Base-by-base conservation (phyloP, 2,329 filamentous ascomycete species). In the Dothistroma pini region DNA sequence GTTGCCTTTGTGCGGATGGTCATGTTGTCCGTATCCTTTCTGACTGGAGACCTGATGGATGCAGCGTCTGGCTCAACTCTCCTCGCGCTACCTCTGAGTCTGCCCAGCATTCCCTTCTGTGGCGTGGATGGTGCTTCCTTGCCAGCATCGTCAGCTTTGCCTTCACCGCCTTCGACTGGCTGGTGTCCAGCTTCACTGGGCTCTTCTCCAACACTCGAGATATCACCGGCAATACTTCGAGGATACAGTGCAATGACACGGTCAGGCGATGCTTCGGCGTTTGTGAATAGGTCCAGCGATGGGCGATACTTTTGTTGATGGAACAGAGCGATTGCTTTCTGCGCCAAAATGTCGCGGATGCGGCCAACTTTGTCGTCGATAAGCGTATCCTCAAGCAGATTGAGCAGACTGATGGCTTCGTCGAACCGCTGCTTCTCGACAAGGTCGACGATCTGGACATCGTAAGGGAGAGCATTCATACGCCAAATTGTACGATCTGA, bases 401-500 rank as follows among this genome's bases (percentile, higher is more conserved):
- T 83, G 7, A 97, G 80, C 9, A 99, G 79, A 71, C 92, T 97
- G 64, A 97, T 89, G 0, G 93, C 93, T 76, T 99, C 96, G 69
- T 99, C 93, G 58, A 93, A 90, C 62, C 86, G 84, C 10, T 83
- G 86, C 62, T 84, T 85, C 21, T 87, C 83, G 1, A 96, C 86
- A 29, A 99, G 82, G 66, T 95, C 86, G 62, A 92, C 85, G 22
- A 97, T 86, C 72, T 99, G 95, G 1, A 87, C 86, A 73, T 96
- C 91, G 72, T 99, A 99, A 66, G 93, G 89, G 41, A 93, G 86
- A 3, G 93, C 90, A 65, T 88, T 90, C 95, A 99, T 97, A 69
- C 95, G 89, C 95, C 95, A 99, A 41, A 99, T 90, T 35, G 84
- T 89, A 50, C 95, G 84, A 59, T 97, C 95, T 72, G 93, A 97